Conservation (phyloP, 192 early-diverging fungal species). For the Entomortierella beljakovae region DNA sequence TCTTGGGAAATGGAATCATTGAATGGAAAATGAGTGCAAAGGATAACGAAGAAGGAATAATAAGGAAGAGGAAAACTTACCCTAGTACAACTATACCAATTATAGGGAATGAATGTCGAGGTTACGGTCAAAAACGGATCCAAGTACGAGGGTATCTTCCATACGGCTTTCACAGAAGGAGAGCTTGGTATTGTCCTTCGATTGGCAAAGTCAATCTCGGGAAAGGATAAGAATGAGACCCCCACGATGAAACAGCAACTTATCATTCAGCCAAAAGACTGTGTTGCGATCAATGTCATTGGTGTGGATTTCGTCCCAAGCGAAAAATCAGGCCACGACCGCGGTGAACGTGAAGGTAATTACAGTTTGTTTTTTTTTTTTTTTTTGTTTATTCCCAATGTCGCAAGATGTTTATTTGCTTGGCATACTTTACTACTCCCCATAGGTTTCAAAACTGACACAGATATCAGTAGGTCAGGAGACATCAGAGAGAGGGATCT, state of each 20-base stretch:
- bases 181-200: slow-evolving; percentile 76
- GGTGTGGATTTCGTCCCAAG: slow-evolving; percentile 64
- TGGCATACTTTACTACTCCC: too few species aligned
- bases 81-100: neutral
- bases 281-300: slow-evolving; percentile 64
- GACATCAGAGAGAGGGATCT: slow-evolving; percentile 84
- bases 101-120: slow-evolving; percentile 74
- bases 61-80: neutral
- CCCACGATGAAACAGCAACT: slow-evolving; percentile 57
- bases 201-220: slow-evolving; percentile 60
- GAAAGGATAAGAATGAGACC: slow-evolving; percentile 56
- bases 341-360: slow-evolving; percentile 67
- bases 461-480: slow-evolving; percentile 81
- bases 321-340: slow-evolving; percentile 53
- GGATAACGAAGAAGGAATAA: neutral
- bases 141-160: slow-evolving; percentile 78
- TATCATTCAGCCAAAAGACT: slow-evolving; percentile 76
- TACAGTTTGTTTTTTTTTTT: neutral
- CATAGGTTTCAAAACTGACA: slow-evolving; percentile 88
- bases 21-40: neutral
- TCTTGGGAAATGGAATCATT: too few species aligned
- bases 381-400: neutral
- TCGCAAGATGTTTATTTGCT: too few species aligned
- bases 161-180: slow-evolving; percentile 65
- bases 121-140: slow-evolving; percentile 68